Evolutionary conservation across 1,284 basidiomycete species (phyloP), one percentile per base, ranked within the genome.

Genomic region (Schizophyllum amplum): DNA sequence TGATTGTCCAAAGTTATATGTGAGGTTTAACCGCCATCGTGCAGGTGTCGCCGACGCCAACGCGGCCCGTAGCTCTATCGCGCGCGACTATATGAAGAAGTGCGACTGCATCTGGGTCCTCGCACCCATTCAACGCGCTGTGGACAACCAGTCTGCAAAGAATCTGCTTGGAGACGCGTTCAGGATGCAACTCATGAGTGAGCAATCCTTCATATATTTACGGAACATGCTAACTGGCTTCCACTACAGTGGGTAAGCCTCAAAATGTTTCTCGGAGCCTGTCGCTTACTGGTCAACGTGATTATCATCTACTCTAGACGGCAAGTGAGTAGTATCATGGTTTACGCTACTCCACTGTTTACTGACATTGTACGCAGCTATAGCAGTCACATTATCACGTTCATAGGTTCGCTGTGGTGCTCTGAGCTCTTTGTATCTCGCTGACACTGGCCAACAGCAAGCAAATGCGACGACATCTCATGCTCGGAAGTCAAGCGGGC

Each of bases 401-500:
- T 84, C 67, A 80, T 83, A 54, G 79, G 79, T 57, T 26, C 42
- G n/a, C 24, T 56, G 24, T 52, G 23, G 4, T 7, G 24, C 23
- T 49, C 6, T n/a, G 51, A 22, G 24, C 6, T 42, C 24, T 42
- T 50, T 25, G 27, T 55, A 27, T 33, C 47, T 54, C 21, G 55
- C 26, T 42, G 33, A 42, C 50, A 60, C 5, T 54, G 53, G n/a
- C 0, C 24, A 60, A 20, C 62, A 80, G 82, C 82, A 4, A 80
- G 77, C 59, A 84, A 85, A 67, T 81, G 79, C 57, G 83, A 84
- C 57, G 83, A 85, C 60, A 76, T 86, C n/a, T 81, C 79, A 6
- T 82, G 80, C 57, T 76, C 75, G 0, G 82, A 84, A 61, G 76
- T 83, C 51, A 79, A 84, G 51, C 67, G 67, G 21, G 75, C 77